phyloP scores from a whole-genome alignment of 208 protist species.

The Trypanosoma brucei region DNA sequence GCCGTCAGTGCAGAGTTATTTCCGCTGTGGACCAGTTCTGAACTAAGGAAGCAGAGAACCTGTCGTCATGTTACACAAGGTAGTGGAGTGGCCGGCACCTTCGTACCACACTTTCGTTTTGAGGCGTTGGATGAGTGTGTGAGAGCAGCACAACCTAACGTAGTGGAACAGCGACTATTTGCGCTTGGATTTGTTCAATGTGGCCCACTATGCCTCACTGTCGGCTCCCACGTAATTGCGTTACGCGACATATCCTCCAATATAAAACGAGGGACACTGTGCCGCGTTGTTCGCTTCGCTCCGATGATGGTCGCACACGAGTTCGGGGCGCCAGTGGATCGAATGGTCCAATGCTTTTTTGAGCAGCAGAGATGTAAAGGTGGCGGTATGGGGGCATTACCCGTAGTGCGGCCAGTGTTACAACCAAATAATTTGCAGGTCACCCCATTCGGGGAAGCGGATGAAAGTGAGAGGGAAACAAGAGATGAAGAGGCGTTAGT shows the following conservation, averaged over 20 bases:
- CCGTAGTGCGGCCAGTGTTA: slow-evolving; percentile 23
- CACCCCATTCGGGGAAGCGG: too few species aligned
- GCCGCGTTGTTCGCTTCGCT: slow-evolving; percentile 20
- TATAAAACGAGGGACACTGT: slow-evolving; percentile 12
- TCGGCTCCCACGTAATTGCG: slow-evolving; percentile 30
- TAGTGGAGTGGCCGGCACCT: not conserved
- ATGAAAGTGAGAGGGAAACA: not conserved
- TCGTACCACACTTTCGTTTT: slow-evolving; percentile 13
- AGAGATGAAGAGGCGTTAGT: slow-evolving; percentile 20
- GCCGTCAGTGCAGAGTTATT: slow-evolving; percentile 35
- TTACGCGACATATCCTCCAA: slow-evolving; percentile 16
- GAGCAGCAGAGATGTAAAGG: slow-evolving; percentile 5
- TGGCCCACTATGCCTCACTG: slow-evolving; percentile 25
- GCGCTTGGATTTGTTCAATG: slow-evolving; percentile 35
- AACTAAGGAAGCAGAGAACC: not conserved
- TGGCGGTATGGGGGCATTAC: slow-evolving; percentile 15
- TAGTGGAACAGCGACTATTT: slow-evolving; percentile 48
- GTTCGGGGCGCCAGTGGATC: not conserved
- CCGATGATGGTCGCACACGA: not conserved
- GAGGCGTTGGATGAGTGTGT: slow-evolving; percentile 18
- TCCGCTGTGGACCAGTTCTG: slow-evolving; percentile 37
- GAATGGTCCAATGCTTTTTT: slow-evolving; percentile 10
- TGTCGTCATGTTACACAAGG: not conserved
- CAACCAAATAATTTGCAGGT: not conserved
- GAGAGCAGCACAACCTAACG: slow-evolving; percentile 14